Evolutionary conservation across 768 basidiomycete species (phyloP).

Genomic region (Tulasnella sp.): DNA sequence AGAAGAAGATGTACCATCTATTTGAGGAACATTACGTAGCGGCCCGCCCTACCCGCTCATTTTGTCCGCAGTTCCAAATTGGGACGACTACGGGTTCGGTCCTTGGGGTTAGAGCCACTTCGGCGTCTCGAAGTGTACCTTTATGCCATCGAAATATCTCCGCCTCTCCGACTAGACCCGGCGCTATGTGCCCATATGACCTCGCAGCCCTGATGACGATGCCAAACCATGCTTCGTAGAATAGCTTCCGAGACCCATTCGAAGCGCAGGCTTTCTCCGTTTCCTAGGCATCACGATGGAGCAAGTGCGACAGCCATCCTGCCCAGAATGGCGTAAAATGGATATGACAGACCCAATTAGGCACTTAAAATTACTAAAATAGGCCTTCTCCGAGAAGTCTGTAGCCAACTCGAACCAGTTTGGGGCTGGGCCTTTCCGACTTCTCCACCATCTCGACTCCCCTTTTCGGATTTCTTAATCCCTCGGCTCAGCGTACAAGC

Average conservation of each 20-base stretch:
- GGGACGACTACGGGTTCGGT: neutral
- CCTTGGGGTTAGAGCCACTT: neutral
- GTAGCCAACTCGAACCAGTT: too few species aligned
- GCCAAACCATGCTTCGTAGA: neutral
- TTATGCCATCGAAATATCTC: neutral
- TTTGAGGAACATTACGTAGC: neutral
- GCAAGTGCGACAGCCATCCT: neutral
- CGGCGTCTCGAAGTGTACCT: neutral
- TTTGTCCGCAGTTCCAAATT: neutral
- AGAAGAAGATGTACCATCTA: neutral
- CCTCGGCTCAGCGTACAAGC: neutral
- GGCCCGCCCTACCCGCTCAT: neutral
- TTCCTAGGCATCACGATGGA: neutral
- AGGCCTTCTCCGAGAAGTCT: too few species aligned
- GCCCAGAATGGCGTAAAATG: neutral
- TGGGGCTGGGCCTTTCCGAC: neutral
- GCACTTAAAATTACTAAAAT: too few species aligned
- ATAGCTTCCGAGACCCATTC: neutral
- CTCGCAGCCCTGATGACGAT: neutral
- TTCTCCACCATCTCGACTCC: neutral
- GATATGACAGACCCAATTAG: too few species aligned
- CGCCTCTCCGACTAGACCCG: neutral
- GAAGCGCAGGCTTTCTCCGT: neutral
- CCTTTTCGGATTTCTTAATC: neutral
- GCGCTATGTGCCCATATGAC: neutral